A percentile compares a stretch with the other conserved stretches of the same genome.
These are phyloP conservation scores for Cucurbitaria berberidis DNA, from an alignment of 2,329 filamentous ascomycete genomes.

Conservation along the genomic window DNA sequence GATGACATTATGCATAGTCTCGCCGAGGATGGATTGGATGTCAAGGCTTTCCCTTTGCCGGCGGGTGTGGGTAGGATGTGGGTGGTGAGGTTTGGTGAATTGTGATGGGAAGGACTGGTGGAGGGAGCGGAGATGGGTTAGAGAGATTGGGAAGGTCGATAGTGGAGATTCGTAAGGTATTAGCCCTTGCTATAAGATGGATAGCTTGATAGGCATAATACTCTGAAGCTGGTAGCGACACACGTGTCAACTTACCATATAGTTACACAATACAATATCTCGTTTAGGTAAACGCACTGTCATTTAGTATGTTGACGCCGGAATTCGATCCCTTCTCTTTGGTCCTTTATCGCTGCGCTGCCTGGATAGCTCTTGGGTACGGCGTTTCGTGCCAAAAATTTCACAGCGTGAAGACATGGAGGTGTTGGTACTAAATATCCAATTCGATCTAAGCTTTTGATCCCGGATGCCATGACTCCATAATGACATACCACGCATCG, in stretches of 20 bases:
- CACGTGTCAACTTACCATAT: too few relatives aligned
- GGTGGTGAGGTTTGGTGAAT: conserved; percentile 2
- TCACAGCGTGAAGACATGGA: neutral
- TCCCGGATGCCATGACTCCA: conserved; percentile 10
- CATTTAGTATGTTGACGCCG: too few relatives aligned
- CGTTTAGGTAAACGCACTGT: too few relatives aligned
- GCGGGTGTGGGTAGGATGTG: neutral
- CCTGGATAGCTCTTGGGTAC: neutral
- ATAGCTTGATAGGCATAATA: too few relatives aligned
- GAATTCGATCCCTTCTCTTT: too few relatives aligned
- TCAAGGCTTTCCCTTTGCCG: conserved; percentile 10
- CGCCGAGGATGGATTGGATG: conserved; percentile 26
- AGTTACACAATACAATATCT: too few relatives aligned
- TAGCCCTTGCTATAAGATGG: too few relatives aligned
- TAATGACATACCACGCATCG: conserved; percentile 20
- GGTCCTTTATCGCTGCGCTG: too few relatives aligned
- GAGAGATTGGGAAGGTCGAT: neutral
- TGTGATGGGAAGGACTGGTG: neutral
- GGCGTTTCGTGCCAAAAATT: too few relatives aligned
- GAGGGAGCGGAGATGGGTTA: neutral
- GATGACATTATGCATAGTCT: conserved; percentile 22
- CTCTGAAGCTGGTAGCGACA: too few relatives aligned
- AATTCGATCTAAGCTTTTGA: conserved; percentile 15
- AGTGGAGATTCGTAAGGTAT: too few relatives aligned
- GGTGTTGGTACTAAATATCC: neutral